Base-by-base conservation (phyloP, 2,329 filamentous ascomycete species). In the Colletotrichum zoysiae region DNA sequence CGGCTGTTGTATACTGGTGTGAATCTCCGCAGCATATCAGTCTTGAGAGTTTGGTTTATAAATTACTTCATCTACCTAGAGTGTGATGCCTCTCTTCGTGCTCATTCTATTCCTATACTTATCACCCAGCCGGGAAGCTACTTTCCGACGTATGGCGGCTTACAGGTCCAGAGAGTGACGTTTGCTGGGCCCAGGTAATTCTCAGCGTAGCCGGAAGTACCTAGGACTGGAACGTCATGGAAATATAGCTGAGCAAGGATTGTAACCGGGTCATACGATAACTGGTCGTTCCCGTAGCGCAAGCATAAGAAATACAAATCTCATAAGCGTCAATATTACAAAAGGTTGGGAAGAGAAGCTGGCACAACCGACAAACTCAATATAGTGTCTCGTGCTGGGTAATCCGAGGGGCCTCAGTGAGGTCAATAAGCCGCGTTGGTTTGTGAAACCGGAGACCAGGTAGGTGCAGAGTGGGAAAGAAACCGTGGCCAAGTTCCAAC, bases 211-310 rank as follows among this genome's bases (percentile, higher is more conserved):
- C 30, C 30, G 9, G 5, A n/a, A 55, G 16, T 20, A 12, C 8
- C 18, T 55, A 30, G 18, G 23, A 35, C 30, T n/a, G 51, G 3
- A 35, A 35, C 18, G 5, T 5, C 16, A n/a, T n/a, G 26, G 4
- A 30, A n/a, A 11, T 2, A 7, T n/a, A 20, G 11, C 4, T 14
- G 33, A 12, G n/a, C 6, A 4, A 18, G 6, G 5, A 6, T 5
- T n/a, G 14, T 18, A n/a, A 8, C 30, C 20, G 7, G 18, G 23
- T 7, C 51, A 53, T 7, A 30, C 23, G 26, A 33, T 2, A 18
- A 5, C 8, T 33, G 6, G 5, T 1, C 5, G 7, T 33, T 33
- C 1, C 1, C 7, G 18, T 33, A 1, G 20, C 14, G 16, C 1
- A 33, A 9, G 26, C 2, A 53, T 18, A 11, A 23, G 46, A 12